Conservation (phyloP, 2,329 filamentous ascomycete genomes). For the Cercospora zeina region DNA sequence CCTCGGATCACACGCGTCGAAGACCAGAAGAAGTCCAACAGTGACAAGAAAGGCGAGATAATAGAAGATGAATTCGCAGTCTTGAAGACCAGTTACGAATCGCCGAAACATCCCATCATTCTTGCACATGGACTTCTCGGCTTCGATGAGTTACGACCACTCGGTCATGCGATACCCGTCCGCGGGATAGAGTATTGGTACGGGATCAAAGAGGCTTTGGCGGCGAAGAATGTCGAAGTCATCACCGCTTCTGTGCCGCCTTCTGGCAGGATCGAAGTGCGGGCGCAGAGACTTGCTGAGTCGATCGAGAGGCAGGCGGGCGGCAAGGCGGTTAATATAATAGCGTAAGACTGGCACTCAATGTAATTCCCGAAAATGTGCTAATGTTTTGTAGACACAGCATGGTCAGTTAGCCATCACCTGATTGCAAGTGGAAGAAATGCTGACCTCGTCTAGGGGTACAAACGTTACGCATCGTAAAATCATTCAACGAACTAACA, state of each 20-base stretch:
- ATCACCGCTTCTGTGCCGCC: constrained; percentile 61
- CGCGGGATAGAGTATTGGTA: constrained; percentile 63
- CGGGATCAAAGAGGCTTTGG: constrained; percentile 61
- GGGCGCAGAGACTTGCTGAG: constrained; percentile 56
- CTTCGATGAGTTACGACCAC: constrained; percentile 61
- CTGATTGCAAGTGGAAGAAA: not conserved
- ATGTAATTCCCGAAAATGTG: not conserved
- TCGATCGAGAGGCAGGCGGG: constrained; percentile 55
- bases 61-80: constrained; percentile 61
- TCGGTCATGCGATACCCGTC: constrained; percentile 53
- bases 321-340: constrained; percentile 63
- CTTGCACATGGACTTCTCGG: constrained; percentile 66
- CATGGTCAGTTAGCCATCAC: constrained; percentile 21
- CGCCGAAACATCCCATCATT: constrained; percentile 59
- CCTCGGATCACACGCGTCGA: constrained; percentile 28
- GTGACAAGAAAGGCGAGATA: constrained; percentile 26
- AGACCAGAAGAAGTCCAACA: constrained; percentile 18
- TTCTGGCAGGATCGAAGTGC: constrained; percentile 59
- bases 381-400: constrained; percentile 27
- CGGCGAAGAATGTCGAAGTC: constrained; percentile 59
- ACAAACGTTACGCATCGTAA: constrained; percentile 7
- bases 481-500: not conserved
- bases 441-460: constrained; percentile 29
- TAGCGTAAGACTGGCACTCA: constrained; percentile 52
- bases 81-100: constrained; percentile 57